These are phyloP conservation scores for Pestalotiopsis fici DNA, from an alignment of 2,329 filamentous ascomycete genomes.

Conservation along the genomic window DNA sequence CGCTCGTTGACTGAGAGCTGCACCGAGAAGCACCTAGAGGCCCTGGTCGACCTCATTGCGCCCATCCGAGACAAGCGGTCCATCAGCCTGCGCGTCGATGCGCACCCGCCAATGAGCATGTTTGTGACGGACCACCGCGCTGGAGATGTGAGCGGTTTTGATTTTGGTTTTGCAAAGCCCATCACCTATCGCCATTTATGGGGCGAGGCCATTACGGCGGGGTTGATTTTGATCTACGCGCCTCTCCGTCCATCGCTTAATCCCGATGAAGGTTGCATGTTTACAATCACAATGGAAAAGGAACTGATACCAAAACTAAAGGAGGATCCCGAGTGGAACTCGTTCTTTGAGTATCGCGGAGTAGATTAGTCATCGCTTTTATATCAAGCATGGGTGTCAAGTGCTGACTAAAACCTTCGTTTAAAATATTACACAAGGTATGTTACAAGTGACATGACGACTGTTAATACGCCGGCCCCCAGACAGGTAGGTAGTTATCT, in stretches of 20 bases:
- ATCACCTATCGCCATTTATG: conserved; percentile 17
- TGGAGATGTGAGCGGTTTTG: conserved; percentile 11
- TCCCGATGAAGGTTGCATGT: conserved; percentile 19
- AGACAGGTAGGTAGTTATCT: too few relatives aligned
- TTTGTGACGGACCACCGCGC: background rate
- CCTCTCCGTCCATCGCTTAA: conserved; percentile 9
- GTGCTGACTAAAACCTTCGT: too few relatives aligned
- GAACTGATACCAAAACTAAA: conserved; percentile 13
- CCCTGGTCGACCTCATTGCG: background rate
- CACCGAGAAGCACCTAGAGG: background rate
- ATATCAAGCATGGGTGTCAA: too few relatives aligned
- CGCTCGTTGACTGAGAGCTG: conserved; percentile 7
- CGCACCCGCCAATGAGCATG: background rate
- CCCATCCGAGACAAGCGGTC: background rate
- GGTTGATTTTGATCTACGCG: conserved; percentile 18
- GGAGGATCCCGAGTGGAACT: conserved; percentile 17
- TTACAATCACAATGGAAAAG: conserved; percentile 19
- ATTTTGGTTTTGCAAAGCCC: conserved; percentile 20
- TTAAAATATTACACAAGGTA: too few relatives aligned
- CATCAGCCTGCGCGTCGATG: background rate
- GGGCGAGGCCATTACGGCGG: conserved; percentile 14
- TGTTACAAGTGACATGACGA: too few relatives aligned
- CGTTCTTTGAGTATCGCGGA: conserved; percentile 21
- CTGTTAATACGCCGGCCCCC: too few relatives aligned
- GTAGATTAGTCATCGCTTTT: background rate